These are phyloP conservation scores for Dentipellis sp. DNA, from an alignment of 768 basidiomycete genomes.

Conservation along the genomic window DNA sequence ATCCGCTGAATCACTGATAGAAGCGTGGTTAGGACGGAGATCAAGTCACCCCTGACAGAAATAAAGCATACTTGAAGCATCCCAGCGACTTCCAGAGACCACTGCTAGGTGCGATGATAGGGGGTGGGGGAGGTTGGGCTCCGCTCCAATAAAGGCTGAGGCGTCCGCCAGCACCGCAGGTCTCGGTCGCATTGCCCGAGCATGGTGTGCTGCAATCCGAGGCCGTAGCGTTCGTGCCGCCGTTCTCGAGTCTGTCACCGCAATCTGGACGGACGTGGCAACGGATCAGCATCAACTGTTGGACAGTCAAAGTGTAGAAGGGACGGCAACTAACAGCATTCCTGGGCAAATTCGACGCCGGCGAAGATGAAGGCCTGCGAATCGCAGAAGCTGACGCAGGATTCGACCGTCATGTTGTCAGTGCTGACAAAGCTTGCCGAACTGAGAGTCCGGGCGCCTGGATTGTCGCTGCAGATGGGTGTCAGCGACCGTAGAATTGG, in stretches of 20 bases:
- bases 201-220: slow-evolving; percentile 57
- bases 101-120: slow-evolving; percentile 40
- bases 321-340: slow-evolving; percentile 47
- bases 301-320: background rate
- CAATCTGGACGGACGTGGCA: slow-evolving; percentile 40
- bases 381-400: slow-evolving; percentile 37
- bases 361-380: slow-evolving; percentile 48
- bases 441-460: slow-evolving; percentile 47
- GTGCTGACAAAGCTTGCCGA: slow-evolving; percentile 36
- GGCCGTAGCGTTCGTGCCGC: slow-evolving; percentile 32
- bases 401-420: slow-evolving; percentile 53
- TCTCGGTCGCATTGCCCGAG: slow-evolving; percentile 45
- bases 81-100: slow-evolving; percentile 65
- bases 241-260: slow-evolving; percentile 42
- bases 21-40: background rate
- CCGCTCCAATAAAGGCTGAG: slow-evolving; percentile 64
- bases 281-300: background rate
- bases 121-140: slow-evolving; percentile 41
- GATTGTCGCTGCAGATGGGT: slow-evolving; percentile 37
- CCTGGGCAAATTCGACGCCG: slow-evolving; percentile 57
- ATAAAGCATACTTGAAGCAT: slow-evolving; percentile 49
- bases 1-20: slow-evolving; percentile 24
- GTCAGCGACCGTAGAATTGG: slow-evolving; percentile 26
- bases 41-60: background rate
- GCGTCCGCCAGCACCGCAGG: slow-evolving; percentile 50